A percentile compares a stretch with the other conserved stretches of the same genome.
phyloP scores from a whole-genome alignment of 2,329 filamentous ascomycete genomes.

The Pleurostoma richardsiae region DNA sequence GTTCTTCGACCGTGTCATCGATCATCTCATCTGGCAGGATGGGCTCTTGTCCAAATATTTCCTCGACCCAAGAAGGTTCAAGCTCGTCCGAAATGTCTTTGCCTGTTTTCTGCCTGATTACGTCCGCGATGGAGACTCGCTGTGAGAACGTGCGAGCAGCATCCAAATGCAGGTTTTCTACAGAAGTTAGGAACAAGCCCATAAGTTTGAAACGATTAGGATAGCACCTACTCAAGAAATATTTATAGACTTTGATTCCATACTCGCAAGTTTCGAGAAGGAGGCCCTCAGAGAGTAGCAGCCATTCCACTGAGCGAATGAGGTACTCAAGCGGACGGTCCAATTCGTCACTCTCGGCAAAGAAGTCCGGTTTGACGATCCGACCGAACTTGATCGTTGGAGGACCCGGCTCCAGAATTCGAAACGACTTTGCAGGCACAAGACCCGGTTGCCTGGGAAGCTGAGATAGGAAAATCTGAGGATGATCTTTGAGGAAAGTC shows the following conservation, averaged over 20 bases:
- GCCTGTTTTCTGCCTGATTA: conserved; percentile 36
- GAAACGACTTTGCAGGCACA: conserved; percentile 41
- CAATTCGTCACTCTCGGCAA: conserved; percentile 53
- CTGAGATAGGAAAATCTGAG: conserved; percentile 44
- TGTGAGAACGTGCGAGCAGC: conserved; percentile 50
- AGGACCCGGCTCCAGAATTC: conserved; percentile 40
- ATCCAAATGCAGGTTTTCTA: conserved; percentile 45
- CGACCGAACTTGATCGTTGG: conserved; percentile 56
- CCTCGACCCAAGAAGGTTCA: conserved; percentile 27
- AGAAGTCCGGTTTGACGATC: conserved; percentile 65
- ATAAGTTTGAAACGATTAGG: conserved; percentile 1
- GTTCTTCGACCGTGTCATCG: conserved; percentile 24
- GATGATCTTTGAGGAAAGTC: conserved; percentile 68
- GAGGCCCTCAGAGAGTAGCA: conserved; percentile 61
- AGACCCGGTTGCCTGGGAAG: conserved; percentile 28
- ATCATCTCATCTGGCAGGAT: conserved; percentile 26
- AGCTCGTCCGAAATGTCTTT: conserved; percentile 29
- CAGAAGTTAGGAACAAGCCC: conserved; percentile 8
- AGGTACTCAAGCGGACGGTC: conserved; percentile 59
- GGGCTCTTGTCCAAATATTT: conserved; percentile 32
- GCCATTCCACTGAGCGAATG: conserved; percentile 81
- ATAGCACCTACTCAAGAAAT: conserved; percentile 69
- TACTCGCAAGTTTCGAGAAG: conserved; percentile 26
- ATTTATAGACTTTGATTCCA: conserved; percentile 71
- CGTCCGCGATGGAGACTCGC: conserved; percentile 42